Evolutionary conservation across 352 stramenopile species (phyloP), one percentile per base, ranked within the genome.

Genomic region (Phytopythium chamaehyphon): DNA sequence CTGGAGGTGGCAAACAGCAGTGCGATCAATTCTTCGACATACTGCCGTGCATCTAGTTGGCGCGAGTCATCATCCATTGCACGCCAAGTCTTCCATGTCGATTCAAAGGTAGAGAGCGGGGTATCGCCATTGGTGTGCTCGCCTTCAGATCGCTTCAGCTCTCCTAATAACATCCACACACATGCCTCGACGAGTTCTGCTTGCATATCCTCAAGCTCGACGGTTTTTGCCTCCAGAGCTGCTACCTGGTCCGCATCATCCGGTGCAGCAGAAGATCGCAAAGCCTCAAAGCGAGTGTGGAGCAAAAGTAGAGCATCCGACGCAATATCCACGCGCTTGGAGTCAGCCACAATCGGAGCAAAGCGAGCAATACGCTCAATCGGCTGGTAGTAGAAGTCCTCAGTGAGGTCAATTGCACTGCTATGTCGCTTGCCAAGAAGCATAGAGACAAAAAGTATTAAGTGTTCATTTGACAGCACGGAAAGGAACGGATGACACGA

Each of bases 391-490:
- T 91, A 91, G 37, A 88, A 84, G 39, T 84, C 69, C 1, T 74
- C 60, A 4, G 44, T 54, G 21, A 69, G 5, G 18, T 72, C 55
- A 8, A 67, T 31, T 40, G 64, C 51, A 2, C 39, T 54, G 5
- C 11, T 36, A 35, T 39, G 62, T n/a, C 48, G 46, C 24, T 61
- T 58, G 46, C 69, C 50, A 24, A 91, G 54, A 42, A 88, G 76
- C 23, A 78, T 59, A 6, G 40, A 44, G 40, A 79, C 57, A 39
- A 92, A 88, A 12, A 88, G 28, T 59, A 73, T 44, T n/a, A 89
- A 55, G 38, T 92, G 79, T n/a, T 88, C 75, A 18, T 73, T 75
- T 6, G 55, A 73, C 4, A 92, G 58, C 35, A 90, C 82, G 0
- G 73, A 80, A 11, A 89, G 55, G 49, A 80, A 88, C 15, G 78